These are phyloP conservation scores for Solanum infundibuliforme DNA, from an alignment of 257 asterid genomes.

Conservation along the genomic window DNA sequence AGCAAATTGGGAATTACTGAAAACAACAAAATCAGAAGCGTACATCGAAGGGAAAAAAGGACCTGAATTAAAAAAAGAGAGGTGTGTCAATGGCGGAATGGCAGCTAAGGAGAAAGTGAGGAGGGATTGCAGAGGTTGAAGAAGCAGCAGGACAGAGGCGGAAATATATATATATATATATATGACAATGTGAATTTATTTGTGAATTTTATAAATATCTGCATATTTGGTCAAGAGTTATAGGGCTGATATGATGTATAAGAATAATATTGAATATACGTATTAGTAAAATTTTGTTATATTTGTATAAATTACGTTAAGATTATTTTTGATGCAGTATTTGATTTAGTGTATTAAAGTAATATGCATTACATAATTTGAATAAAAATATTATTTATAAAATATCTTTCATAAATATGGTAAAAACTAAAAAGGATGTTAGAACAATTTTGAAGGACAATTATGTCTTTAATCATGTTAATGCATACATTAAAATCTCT, in stretches of 20 bases:
- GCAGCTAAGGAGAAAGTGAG: conserved; percentile 20
- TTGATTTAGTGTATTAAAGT: no score
- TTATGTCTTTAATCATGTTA: no score
- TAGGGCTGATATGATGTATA: not conserved
- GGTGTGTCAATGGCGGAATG: conserved; percentile 15
- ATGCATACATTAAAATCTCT: no score
- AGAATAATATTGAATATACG: no score
- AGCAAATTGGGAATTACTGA: not conserved
- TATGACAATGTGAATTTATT: not conserved
- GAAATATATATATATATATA: not conserved
- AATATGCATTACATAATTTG: no score
- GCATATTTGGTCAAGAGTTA: not conserved
- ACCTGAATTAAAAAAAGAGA: conserved; percentile 11
- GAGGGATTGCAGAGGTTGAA: conserved; percentile 30
- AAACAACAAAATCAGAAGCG: not conserved
- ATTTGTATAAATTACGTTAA: no score
- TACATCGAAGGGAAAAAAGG: not conserved
- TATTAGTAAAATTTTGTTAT: no score
- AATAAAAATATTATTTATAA: no score
- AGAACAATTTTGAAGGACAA: not conserved
- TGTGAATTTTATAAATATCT: not conserved
- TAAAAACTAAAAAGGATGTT: no score
- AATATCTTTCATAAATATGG: no score
- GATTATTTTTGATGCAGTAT: no score
- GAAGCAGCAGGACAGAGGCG: conserved; percentile 23